phyloP scores from a whole-genome alignment of 2,329 filamentous ascomycete species.

The Trichoderma lentiforme region DNA sequence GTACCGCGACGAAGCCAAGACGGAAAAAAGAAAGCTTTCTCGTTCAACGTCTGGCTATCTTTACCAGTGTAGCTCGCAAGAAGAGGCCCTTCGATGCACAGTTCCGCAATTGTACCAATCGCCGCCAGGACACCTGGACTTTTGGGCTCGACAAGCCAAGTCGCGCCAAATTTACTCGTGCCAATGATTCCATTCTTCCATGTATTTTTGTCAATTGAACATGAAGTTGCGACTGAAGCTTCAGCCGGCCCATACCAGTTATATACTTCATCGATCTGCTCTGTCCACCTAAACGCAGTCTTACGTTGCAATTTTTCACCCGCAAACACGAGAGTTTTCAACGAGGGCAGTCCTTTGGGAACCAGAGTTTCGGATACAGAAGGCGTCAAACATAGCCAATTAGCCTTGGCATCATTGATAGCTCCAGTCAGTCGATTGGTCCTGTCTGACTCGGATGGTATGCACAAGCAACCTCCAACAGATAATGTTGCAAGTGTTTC shows the following conservation, averaged over 20 bases:
- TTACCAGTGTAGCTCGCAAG: not conserved
- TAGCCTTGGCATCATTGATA: not conserved
- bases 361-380: not conserved
- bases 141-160: slow-evolving; percentile 1
- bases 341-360: not conserved
- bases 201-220: not conserved
- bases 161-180: not conserved
- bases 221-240: not conserved
- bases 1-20: not conserved
- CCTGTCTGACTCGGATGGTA: slow-evolving; percentile 8
- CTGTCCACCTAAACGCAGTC: not conserved
- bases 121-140: not conserved
- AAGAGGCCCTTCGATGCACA: slow-evolving; percentile 4
- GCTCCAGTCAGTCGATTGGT: not conserved
- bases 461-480: not conserved
- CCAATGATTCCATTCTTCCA: not conserved
- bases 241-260: slow-evolving; percentile 13
- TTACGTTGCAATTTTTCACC: slow-evolving; percentile 4
- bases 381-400: not conserved
- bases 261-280: not conserved
- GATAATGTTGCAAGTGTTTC: not conserved
- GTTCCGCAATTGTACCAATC: slow-evolving; percentile 2
- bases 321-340: not conserved
- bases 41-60: not conserved
- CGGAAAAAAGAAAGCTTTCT: not conserved